Percentiles rank a stretch among this genome's conserved stretches.
phyloP scores from a whole-genome alignment of 495 filamentous ascomycete genomes.

The Entonaema liquescens region DNA sequence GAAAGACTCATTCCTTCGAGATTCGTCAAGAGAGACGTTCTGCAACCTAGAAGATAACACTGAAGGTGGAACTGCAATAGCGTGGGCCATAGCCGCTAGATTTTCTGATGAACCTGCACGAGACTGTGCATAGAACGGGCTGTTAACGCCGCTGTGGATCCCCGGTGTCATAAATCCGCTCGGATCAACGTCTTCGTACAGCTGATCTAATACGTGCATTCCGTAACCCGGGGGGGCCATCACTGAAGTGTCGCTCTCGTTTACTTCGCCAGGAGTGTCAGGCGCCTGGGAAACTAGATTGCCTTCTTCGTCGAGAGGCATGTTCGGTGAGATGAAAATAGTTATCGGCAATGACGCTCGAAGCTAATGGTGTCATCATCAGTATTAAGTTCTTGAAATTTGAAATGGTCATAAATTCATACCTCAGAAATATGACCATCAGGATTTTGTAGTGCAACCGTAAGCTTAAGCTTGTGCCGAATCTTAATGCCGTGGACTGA shows the following conservation, averaged over 20 bases:
- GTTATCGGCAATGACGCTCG: constrained; percentile 86
- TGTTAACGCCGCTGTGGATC: constrained; percentile 73
- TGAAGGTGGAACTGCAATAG: constrained; percentile 65
- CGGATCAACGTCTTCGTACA: constrained; percentile 85
- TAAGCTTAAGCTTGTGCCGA: constrained; percentile 84
- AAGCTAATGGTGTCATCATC: constrained; percentile 58
- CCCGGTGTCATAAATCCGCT: constrained; percentile 79
- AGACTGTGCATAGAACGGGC: constrained; percentile 78
- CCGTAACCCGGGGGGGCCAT: constrained; percentile 88
- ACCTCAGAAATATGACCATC: constrained; percentile 93
- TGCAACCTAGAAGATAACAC: constrained; percentile 71
- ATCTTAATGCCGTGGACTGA: constrained; percentile 85
- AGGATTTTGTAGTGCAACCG: constrained; percentile 88
- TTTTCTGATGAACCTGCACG: constrained; percentile 82
- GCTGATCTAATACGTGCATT: constrained; percentile 83
- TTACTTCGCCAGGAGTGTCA: constrained; percentile 45
- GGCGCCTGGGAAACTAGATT: constrained; percentile 67
- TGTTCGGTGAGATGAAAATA: constrained; percentile 92
- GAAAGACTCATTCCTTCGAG: constrained; percentile 48
- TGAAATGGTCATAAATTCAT: constrained; percentile 34
- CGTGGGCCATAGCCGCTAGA: constrained; percentile 59
- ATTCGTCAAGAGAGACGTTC: constrained; percentile 61
- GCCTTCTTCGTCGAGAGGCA: constrained; percentile 83
- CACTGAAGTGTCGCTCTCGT: constrained; percentile 46
- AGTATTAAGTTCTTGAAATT: constrained; percentile 4